phyloP scores from a whole-genome alignment of 208 protist genomes.

The Leishmania guyanensis region DNA sequence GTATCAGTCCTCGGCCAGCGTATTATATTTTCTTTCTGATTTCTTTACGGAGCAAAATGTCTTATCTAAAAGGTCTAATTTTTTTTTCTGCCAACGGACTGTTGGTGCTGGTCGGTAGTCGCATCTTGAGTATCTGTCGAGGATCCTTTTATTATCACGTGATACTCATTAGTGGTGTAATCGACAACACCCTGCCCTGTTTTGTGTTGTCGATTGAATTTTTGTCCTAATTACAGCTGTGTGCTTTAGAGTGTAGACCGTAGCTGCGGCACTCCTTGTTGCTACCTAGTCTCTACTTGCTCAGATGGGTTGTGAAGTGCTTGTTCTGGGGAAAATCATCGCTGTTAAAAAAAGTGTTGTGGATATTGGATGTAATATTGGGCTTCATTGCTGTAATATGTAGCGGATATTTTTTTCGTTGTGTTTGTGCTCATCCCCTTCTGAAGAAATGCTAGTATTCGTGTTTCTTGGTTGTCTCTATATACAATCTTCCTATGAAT shows the following conservation, averaged over 20 bases:
- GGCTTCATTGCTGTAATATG: background rate
- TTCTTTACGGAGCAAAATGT: background rate
- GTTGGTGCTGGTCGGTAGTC: background rate
- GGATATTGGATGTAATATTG: background rate
- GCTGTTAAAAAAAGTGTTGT: background rate
- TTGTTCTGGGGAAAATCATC: background rate
- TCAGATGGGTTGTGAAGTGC: background rate
- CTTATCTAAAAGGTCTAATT: background rate
- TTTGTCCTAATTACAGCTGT: background rate
- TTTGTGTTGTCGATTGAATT: background rate
- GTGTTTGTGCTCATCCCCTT: background rate
- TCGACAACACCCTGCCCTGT: background rate
- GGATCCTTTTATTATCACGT: background rate
- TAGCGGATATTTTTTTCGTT: background rate
- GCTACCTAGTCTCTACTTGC: background rate
- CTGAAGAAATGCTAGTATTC: background rate
- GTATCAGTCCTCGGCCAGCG: background rate
- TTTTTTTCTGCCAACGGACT: background rate
- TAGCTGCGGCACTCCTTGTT: background rate
- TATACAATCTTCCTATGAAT: background rate
- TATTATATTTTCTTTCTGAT: background rate
- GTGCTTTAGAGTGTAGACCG: background rate
- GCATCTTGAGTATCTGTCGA: background rate
- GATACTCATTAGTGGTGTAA: background rate
- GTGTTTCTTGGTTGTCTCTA: background rate